These are phyloP conservation scores for Fusarium nygamai DNA, from an alignment of 2,329 filamentous ascomycete genomes.

Conservation along the genomic window DNA sequence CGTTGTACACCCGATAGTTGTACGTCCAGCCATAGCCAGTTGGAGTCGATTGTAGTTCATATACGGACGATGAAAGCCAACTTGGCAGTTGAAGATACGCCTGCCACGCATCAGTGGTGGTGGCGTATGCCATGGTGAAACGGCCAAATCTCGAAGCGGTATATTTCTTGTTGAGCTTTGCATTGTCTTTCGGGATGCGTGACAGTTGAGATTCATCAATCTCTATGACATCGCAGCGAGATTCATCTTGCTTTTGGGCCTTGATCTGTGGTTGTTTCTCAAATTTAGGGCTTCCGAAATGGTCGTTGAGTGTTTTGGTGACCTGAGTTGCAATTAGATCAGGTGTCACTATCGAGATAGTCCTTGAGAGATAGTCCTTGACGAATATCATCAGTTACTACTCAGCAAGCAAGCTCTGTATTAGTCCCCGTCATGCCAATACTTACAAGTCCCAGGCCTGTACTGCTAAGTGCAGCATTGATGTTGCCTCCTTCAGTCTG, in stretches of 20 bases:
- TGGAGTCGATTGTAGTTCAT: constrained; percentile 27
- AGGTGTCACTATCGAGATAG: constrained; percentile 22
- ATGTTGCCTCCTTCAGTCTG: constrained; percentile 24
- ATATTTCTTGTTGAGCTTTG: background rate
- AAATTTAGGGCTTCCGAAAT: background rate
- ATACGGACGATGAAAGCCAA: constrained; percentile 36
- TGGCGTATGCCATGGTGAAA: constrained; percentile 11
- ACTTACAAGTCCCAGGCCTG: constrained; percentile 36
- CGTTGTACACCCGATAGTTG: constrained; percentile 37
- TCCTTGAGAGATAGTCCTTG: constrained; percentile 34
- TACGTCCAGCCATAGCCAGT: background rate
- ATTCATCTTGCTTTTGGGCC: background rate
- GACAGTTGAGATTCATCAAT: background rate
- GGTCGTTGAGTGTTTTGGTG: constrained; percentile 5
- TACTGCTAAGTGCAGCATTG: constrained; percentile 26
- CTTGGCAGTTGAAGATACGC: constrained; percentile 35
- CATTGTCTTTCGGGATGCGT: background rate
- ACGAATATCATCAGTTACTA: background rate
- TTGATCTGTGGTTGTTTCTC: background rate
- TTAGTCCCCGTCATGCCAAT: background rate
- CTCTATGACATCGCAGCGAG: fast-evolving
- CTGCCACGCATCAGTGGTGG: constrained; percentile 31
- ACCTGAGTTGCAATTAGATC: constrained; percentile 21
- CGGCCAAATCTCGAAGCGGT: constrained; percentile 15
- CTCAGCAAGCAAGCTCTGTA: too few relatives aligned